phyloP scores from a whole-genome alignment of 2,329 filamentous ascomycete species.

The Colletotrichum sojae region DNA sequence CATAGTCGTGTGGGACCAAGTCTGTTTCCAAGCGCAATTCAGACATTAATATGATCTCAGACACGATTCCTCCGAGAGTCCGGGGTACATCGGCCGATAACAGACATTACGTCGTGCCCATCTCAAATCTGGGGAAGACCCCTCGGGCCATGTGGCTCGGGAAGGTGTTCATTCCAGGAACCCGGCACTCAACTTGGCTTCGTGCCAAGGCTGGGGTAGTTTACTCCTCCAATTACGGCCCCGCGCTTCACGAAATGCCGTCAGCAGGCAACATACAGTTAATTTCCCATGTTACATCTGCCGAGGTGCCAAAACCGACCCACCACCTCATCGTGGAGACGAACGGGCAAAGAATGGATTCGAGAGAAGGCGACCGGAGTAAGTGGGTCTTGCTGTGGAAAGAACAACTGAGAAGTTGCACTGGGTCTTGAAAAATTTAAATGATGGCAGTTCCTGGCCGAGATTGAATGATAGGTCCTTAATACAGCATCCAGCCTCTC shows the following conservation, averaged over 20 bases:
- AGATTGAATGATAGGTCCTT: not conserved
- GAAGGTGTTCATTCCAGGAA: not conserved
- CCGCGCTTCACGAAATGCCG: not conserved
- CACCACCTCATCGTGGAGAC: not conserved
- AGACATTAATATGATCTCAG: too few species aligned
- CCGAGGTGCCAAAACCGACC: not conserved
- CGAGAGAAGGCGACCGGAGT: not conserved
- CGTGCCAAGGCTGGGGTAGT: slow-evolving; percentile 4
- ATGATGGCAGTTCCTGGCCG: rapidly evolving
- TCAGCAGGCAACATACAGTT: not conserved
- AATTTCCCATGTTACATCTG: not conserved
- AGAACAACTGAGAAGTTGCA: too few species aligned
- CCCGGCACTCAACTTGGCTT: not conserved
- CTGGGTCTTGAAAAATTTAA: not conserved
- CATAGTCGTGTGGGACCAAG: too few species aligned
- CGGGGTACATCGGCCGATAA: too few species aligned
- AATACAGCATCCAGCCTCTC: not conserved
- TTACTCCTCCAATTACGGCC: slow-evolving; percentile 18
- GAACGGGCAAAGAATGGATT: not conserved
- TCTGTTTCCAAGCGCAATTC: too few species aligned
- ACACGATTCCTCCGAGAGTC: too few species aligned
- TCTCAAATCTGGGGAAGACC: not conserved
- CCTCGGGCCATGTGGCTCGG: slow-evolving; percentile 7
- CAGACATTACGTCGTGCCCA: too few species aligned
- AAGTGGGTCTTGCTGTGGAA: not conserved